These are phyloP conservation scores for Trametopsis cervina DNA, from an alignment of 768 basidiomycete genomes.

Conservation along the genomic window DNA sequence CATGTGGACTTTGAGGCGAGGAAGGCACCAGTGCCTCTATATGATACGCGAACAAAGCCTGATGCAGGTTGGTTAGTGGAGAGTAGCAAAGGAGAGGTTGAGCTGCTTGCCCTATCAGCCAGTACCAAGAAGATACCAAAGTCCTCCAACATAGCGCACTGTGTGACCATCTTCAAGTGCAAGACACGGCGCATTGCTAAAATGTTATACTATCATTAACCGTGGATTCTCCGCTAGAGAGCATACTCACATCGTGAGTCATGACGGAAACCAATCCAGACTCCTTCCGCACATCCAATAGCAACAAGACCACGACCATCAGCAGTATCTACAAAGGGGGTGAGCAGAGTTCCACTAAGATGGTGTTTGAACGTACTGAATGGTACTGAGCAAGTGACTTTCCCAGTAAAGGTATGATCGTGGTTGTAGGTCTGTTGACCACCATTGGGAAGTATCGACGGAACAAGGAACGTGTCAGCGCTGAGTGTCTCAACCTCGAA, in stretches of 20 bases:
- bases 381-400: conserved; percentile 92
- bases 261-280: conserved; percentile 91
- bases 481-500: conserved; percentile 91
- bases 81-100: neutral
- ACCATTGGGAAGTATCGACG: conserved; percentile 45
- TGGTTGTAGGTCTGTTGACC: conserved; percentile 51
- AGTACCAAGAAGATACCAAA: conserved; percentile 96
- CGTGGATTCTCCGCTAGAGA: neutral
- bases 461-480: conserved; percentile 80
- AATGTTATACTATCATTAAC: neutral
- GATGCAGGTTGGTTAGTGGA: too few species aligned
- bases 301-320: conserved; percentile 86
- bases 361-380: conserved; percentile 51
- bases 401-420: conserved; percentile 68
- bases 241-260: conserved; percentile 68
- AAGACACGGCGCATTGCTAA: conserved; percentile 88
- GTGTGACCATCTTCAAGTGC: conserved; percentile 89
- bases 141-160: conserved; percentile 93
- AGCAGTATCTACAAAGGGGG: conserved; percentile 49
- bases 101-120: conserved; percentile 66
- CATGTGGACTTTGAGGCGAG: conserved; percentile 57
- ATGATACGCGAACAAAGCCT: conserved; percentile 89
- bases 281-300: conserved; percentile 91
- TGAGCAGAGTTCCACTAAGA: neutral
- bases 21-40: conserved; percentile 96